phyloP scores from a whole-genome alignment of 306 rosid species.

The Inga laurina region DNA sequence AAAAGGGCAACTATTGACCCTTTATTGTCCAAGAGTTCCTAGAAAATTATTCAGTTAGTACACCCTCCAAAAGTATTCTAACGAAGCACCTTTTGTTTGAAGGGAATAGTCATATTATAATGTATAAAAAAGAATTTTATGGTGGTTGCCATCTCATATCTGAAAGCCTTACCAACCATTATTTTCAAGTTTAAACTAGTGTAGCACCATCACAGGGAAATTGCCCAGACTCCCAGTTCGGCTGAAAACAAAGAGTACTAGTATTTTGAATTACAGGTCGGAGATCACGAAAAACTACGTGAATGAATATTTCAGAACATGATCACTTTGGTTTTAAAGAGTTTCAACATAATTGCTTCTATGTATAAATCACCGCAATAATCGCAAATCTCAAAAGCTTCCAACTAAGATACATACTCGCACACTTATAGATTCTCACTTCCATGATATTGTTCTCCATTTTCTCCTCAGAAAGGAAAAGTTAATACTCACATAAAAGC shows the following conservation, averaged over 20 bases:
- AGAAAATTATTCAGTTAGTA: background rate
- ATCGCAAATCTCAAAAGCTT: background rate
- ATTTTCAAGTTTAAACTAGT: background rate
- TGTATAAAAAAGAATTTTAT: background rate
- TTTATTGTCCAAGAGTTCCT: background rate
- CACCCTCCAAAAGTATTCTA: background rate
- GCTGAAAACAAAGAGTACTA: background rate
- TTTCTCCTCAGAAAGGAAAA: background rate
- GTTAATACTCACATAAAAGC: conserved; percentile 70
- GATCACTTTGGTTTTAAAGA: background rate
- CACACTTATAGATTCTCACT: background rate
- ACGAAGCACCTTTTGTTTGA: background rate
- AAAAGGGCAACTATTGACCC: background rate
- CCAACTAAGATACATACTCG: background rate
- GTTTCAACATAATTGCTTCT: background rate
- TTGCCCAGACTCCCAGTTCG: background rate
- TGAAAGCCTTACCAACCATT: background rate
- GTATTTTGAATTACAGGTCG: background rate
- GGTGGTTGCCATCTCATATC: background rate
- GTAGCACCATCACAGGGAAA: background rate
- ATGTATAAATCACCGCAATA: background rate
- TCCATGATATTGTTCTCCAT: background rate
- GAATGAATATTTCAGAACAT: background rate
- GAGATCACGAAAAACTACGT: background rate
- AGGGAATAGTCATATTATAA: background rate